Evolutionary conservation across 140 eudicot species (phyloP), one percentile per base, ranked within the genome.

Genomic region (Bidens hawaiensis): DNA sequence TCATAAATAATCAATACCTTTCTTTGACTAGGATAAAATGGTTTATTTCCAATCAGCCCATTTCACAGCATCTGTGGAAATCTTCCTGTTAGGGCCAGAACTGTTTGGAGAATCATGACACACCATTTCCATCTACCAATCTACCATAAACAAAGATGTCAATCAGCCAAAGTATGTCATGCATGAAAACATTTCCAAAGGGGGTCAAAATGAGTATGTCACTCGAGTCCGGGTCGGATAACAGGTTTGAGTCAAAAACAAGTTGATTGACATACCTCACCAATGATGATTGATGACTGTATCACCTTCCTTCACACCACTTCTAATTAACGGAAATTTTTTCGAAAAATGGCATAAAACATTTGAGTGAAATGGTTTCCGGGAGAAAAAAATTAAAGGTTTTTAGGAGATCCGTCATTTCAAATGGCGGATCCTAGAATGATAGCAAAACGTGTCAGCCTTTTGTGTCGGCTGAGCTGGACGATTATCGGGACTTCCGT

Each of bases 281-380:
- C 95, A 62, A 93, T 78, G 64, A 82, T n/a, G n/a, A n/a, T n/a
- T n/a, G n/a, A n/a, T 60, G 65, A 93, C 95, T 5, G 93, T 84
- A 72, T 93, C 99, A 30, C 99, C 99, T 79, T 93, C 99, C 87
- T 93, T 93, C 54, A 93, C 96, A 2, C 99, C 99, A 38, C 68
- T 93, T 70, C 77, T 85, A 30, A 70, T 66, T 55, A 93, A 87
- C 61, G 95, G n/a, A n/a, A n/a, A n/a, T n/a, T n/a, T n/a, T n/a
- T n/a, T n/a, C n/a, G n/a, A n/a, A n/a, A n/a, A n/a, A n/a, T n/a
- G n/a, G n/a, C n/a, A n/a, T n/a, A n/a, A n/a, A n/a, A n/a, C n/a
- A n/a, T n/a, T n/a, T n/a, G n/a, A n/a, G n/a, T n/a, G n/a, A n/a
- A n/a, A n/a, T n/a, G n/a, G n/a, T n/a, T n/a, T n/a, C n/a, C n/a